Percentiles rank a stretch among this genome's conserved stretches.
Evolutionary conservation across 2,329 filamentous ascomycete species (phyloP).

Genomic region (Talaromyces atroroseus): DNA sequence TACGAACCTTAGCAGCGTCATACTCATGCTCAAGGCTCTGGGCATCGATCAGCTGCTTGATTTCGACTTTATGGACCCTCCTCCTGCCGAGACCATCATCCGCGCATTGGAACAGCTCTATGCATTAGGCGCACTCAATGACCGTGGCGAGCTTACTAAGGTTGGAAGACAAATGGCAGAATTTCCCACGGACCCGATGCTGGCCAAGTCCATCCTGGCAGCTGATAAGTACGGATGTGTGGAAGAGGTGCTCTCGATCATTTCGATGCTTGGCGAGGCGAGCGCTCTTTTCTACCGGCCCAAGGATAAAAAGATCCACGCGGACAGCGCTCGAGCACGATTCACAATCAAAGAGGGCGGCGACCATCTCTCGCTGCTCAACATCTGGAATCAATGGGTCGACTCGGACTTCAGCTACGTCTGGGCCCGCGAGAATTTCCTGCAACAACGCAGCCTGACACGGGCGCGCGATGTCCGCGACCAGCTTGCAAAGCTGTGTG

Average conservation of each 20-base stretch:
- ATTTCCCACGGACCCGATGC: slow-evolving; percentile 87
- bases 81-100: slow-evolving; percentile 82
- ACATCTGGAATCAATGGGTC: slow-evolving; percentile 94
- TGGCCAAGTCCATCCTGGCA: slow-evolving; percentile 81
- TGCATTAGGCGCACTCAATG: slow-evolving; percentile 81
- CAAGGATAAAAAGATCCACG: slow-evolving; percentile 95
- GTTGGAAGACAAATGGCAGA: slow-evolving; percentile 91
- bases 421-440: slow-evolving; percentile 88
- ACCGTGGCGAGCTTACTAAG: slow-evolving; percentile 82
- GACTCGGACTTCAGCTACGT: slow-evolving; percentile 83
- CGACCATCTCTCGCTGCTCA: slow-evolving; percentile 81
- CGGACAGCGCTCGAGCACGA: slow-evolving; percentile 79
- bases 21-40: slow-evolving; percentile 79
- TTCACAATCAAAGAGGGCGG: slow-evolving; percentile 90
- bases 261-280: slow-evolving; percentile 89
- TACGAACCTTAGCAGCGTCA: slow-evolving; percentile 77
- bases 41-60: slow-evolving; percentile 89
- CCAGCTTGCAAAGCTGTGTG: slow-evolving; percentile 85
- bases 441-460: slow-evolving; percentile 84
- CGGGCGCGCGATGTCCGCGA: slow-evolving; percentile 87
- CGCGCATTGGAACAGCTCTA: slow-evolving; percentile 86
- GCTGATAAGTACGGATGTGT: slow-evolving; percentile 89
- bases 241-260: slow-evolving; percentile 84
- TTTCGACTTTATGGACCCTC: slow-evolving; percentile 95
- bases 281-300: slow-evolving; percentile 88